These are phyloP conservation scores for Cynara cardunculus DNA, from an alignment of 129 eudicot genomes.

Conservation along the genomic window DNA sequence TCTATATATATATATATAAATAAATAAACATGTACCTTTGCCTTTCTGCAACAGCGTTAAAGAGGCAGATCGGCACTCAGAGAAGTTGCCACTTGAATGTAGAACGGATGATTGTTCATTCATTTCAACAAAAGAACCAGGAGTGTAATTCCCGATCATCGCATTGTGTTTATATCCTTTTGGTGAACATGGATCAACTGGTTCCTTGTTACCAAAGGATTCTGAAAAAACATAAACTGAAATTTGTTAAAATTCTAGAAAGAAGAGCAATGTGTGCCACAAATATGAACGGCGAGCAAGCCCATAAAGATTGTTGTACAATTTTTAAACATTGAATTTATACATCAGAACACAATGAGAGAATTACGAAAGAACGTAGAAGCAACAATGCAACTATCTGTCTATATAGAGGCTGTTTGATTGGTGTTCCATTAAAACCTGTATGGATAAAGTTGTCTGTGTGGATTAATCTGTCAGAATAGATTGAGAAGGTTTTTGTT, in stretches of 20 bases:
- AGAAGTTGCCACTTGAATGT: slow-evolving; percentile 81
- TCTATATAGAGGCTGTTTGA: too few relatives aligned
- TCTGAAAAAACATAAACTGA: slow-evolving; percentile 38
- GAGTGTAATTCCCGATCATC: slow-evolving; percentile 32
- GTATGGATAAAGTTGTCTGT: too few relatives aligned
- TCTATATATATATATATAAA: neutral
- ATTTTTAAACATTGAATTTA: too few relatives aligned
- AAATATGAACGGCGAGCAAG: too few relatives aligned
- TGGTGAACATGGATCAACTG: slow-evolving; percentile 82
- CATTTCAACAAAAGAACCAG: slow-evolving; percentile 40
- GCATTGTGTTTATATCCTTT: slow-evolving; percentile 53
- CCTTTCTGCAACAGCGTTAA: slow-evolving; percentile 67
- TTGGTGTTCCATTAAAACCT: too few relatives aligned
- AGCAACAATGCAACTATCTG: too few relatives aligned
- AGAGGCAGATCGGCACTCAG: slow-evolving; percentile 84
- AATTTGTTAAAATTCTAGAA: too few relatives aligned
- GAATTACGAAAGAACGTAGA: too few relatives aligned
- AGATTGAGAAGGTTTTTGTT: too few relatives aligned
- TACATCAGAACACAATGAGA: too few relatives aligned
- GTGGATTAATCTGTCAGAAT: too few relatives aligned
- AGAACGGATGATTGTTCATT: slow-evolving; percentile 37
- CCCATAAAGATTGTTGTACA: neutral
- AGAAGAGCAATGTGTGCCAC: too few relatives aligned
- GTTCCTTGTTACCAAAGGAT: slow-evolving; percentile 31
- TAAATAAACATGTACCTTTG: slow-evolving; percentile 45